These are phyloP conservation scores for Meira nashicola DNA, from an alignment of 1,284 basidiomycete species.

Conservation along the genomic window DNA sequence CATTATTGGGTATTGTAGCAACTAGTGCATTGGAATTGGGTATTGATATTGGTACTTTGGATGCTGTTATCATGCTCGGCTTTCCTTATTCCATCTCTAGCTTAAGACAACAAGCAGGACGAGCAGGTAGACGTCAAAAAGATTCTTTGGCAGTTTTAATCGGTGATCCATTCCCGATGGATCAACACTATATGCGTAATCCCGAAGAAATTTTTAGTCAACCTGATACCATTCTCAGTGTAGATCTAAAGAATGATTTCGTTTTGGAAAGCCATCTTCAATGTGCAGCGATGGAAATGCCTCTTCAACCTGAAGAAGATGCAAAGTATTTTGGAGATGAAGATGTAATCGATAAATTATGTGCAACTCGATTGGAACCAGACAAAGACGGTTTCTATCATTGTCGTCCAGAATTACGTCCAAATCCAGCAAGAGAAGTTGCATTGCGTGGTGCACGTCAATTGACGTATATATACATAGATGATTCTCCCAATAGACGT, in stretches of 20 bases:
- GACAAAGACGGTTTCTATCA: slow-evolving; percentile 70
- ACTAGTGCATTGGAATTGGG: slow-evolving; percentile 87
- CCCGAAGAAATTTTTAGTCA: slow-evolving; percentile 57
- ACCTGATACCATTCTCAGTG: slow-evolving; percentile 62
- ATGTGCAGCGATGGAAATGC: slow-evolving; percentile 83
- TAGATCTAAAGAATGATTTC: slow-evolving; percentile 71
- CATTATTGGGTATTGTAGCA: slow-evolving; percentile 75
- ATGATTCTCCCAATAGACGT: slow-evolving; percentile 58
- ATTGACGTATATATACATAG: slow-evolving; percentile 71
- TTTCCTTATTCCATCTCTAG: slow-evolving; percentile 65
- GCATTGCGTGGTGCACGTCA: slow-evolving; percentile 74
- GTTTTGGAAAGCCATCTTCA: slow-evolving; percentile 80
- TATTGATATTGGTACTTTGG: slow-evolving; percentile 80
- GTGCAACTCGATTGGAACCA: slow-evolving; percentile 60
- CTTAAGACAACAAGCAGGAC: slow-evolving; percentile 79
- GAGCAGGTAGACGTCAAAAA: slow-evolving; percentile 74
- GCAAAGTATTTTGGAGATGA: slow-evolving; percentile 65
- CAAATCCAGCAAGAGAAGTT: slow-evolving; percentile 64
- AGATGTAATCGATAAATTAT: slow-evolving; percentile 55
- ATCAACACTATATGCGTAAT: slow-evolving; percentile 71
- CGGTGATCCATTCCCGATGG: slow-evolving; percentile 67
- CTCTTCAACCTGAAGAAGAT: slow-evolving; percentile 64
- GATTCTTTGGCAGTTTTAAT: slow-evolving; percentile 78
- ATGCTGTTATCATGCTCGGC: slow-evolving; percentile 83
- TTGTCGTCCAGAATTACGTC: slow-evolving; percentile 69